Base-by-base conservation (phyloP, 352 stramenopile species). In the Lagenidium sp. region DNA sequence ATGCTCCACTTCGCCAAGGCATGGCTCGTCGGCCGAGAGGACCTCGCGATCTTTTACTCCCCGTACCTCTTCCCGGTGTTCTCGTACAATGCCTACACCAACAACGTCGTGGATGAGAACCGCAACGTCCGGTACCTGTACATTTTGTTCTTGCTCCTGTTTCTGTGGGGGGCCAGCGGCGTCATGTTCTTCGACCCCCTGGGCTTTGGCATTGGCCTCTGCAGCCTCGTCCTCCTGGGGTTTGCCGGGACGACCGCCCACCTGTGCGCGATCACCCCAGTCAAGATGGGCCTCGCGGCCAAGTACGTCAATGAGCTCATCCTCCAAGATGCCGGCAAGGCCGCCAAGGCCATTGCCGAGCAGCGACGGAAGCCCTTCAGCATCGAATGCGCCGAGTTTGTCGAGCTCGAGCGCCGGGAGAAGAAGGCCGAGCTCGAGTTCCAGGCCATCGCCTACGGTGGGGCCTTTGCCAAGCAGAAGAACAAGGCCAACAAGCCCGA, bases 181-280 rank as follows among this genome's bases (percentile, higher is more conserved):
- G 85, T 94, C 24, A 83, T 96, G 60, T 96, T 97, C 45, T 73
- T 93, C 15, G 82, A 96, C 26, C 88, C 88, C 19, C 57, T 97
- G 1, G 76, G 79, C 28, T 74, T 96, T 35, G 89, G 89, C 25
- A 68, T 97, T 15, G 84, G 79, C 0, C 63, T 96, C 25, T 93
- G 78, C 20, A 96, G 80, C 32, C 61, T 94, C 31, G 72, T 88
- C 7, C 34, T 97, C 20, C 58, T 96, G 7, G 55, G 70, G 0
- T 83, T 91, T 35, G 69, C 78, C 12, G 75, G 81, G 3, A 61
- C 87, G 12, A 88, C 80, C 3, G 79, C 83, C 0, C 78, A 90
- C 28, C 39, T 92, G 39, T 85, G 85, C 26, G 82, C 77, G 0
- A 60, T 90, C 37, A 94, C 82, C 15, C 86, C 88, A 4, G 78